Evolutionary conservation across 495 filamentous ascomycete genomes (phyloP).

Genomic region (Aspergillus ellipticus): DNA sequence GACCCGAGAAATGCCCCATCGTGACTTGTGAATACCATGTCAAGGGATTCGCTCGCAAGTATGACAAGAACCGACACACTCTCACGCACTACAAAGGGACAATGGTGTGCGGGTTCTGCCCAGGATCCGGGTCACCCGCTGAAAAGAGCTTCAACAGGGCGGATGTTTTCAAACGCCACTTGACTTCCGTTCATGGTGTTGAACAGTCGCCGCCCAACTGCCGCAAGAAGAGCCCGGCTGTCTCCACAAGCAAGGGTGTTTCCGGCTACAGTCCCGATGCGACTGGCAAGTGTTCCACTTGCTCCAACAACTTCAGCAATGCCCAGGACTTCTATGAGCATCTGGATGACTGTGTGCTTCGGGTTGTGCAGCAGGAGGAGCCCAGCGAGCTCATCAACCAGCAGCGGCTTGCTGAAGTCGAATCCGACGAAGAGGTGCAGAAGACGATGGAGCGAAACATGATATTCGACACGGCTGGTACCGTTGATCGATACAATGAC

Average conservation of each 20-base stretch:
- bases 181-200: slow-evolving; percentile 89
- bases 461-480: slow-evolving; percentile 56
- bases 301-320: slow-evolving; percentile 83
- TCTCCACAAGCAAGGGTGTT: slow-evolving; percentile 49
- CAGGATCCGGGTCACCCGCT: slow-evolving; percentile 82
- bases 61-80: slow-evolving; percentile 98
- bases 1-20: slow-evolving; percentile 96
- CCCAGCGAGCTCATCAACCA: slow-evolving; percentile 96
- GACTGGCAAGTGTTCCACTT: slow-evolving; percentile 95
- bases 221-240: slow-evolving; percentile 71
- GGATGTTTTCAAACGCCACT: slow-evolving; percentile 96
- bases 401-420: slow-evolving; percentile 73
- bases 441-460: slow-evolving; percentile 81
- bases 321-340: slow-evolving; percentile 99
- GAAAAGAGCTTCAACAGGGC: slow-evolving; percentile 99
- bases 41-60: slow-evolving; percentile 96
- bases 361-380: slow-evolving; percentile 95
- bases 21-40: slow-evolving; percentile 89
- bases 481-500: slow-evolving; percentile 48
- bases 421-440: slow-evolving; percentile 75
- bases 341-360: slow-evolving; percentile 95
- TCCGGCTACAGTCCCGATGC: slow-evolving; percentile 65
- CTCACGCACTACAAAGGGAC: slow-evolving; percentile 98
- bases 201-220: slow-evolving; percentile 96
- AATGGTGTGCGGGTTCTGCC: slow-evolving; percentile 98